phyloP scores from a whole-genome alignment of 306 rosid genomes.

The Rosa rugosa region DNA sequence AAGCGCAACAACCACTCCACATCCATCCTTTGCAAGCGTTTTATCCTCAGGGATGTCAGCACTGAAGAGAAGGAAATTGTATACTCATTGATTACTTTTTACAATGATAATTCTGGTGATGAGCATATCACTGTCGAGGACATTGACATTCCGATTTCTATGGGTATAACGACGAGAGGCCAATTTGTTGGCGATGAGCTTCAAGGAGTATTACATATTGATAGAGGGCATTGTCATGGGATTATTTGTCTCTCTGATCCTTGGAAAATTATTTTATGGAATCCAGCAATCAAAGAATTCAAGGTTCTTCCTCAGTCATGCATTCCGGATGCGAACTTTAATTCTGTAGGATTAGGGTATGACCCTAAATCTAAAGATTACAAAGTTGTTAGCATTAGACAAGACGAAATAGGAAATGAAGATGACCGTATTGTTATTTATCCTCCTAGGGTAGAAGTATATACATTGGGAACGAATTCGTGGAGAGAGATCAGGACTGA shows the following conservation, averaged over 20 bases:
- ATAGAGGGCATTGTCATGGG: conserved; percentile 1
- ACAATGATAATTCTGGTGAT: neutral
- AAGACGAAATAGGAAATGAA: too few species aligned
- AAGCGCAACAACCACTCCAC: neutral
- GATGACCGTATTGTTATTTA: neutral
- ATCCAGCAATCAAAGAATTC: neutral
- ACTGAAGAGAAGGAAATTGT: neutral
- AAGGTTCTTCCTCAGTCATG: neutral
- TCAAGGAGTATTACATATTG: neutral
- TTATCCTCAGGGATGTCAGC: neutral
- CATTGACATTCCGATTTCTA: too few species aligned
- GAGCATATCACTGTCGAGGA: neutral
- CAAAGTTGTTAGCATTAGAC: neutral
- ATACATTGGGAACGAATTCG: neutral
- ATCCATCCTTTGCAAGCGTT: neutral
- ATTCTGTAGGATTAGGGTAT: neutral
- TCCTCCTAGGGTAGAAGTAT: neutral
- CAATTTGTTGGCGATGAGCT: neutral
- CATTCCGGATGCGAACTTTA: too few species aligned
- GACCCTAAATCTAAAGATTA: conserved; percentile 1
- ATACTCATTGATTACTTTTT: too few species aligned
- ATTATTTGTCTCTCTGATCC: neutral
- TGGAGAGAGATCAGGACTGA: neutral
- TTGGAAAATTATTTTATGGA: neutral
- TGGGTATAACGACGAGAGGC: too few species aligned